Base-by-base conservation (phyloP, 345 rosid genomes). In the Euphorbia peplus region DNA sequence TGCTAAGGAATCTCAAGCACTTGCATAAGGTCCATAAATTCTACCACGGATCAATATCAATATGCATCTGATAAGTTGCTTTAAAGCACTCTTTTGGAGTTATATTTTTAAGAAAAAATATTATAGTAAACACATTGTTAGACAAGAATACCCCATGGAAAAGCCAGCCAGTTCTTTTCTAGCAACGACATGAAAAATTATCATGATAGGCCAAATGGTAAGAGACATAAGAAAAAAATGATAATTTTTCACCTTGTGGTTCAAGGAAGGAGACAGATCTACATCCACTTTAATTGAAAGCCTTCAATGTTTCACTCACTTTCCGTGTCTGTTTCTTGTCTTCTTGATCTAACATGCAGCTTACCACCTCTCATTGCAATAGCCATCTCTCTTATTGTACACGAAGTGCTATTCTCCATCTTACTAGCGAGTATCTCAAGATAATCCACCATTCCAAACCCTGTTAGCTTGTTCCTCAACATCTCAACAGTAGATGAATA, bases 401-500 rank as follows among this genome's bases (percentile, higher is more conserved):
- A 86, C 63, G 82, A 86, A 80, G 81, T 82, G 69, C 92, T 87
- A 14, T 76, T 63, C 58, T 84, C 96, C 96, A 93, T 90, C 79
- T 93, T 90, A 67, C 80, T 76, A 0, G 88, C 87, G 32, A 90
- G 84, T 65, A 89, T 83, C 76, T 90, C 92, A 1, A 89, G 67
- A 60, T 58, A 67, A 61, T 93, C 96, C 80, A 77, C 65, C 12
- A 86, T 69, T 59, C 93, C 88, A 54, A 73, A 79, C 18, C 92
- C 89, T 22, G 86, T 61, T 8, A 88, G 83, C 48, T 80, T 68
- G 59, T 89, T 87, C 80, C 90, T 83, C 90, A 93, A 64, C 85
- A 86, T 67, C 85, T 87, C 97, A 29, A 88, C 78, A 0, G 93
- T 89, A 4, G 90, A 68, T 30, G 78, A 73, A 80, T 90, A 93